These are phyloP conservation scores for Climacium dendroides DNA, from an alignment of 225 moss, liverwort and hornwort genomes.

Conservation along the genomic window DNA sequence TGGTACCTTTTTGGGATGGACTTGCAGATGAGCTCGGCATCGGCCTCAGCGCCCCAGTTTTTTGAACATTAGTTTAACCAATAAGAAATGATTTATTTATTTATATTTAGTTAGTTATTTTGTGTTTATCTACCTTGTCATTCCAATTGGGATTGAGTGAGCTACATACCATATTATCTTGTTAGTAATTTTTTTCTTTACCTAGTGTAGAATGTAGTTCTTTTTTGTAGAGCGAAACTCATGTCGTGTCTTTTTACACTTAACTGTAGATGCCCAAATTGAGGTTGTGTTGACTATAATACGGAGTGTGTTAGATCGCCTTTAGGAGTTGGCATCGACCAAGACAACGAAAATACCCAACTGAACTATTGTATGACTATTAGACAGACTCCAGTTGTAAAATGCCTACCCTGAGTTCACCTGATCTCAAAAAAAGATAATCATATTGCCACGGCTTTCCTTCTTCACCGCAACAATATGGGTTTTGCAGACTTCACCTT, in stretches of 20 bases:
- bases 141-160: neutral
- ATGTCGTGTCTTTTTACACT: neutral
- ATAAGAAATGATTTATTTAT: neutral
- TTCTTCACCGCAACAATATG: neutral
- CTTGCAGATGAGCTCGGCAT: slow-evolving; percentile 83
- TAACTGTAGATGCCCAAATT: neutral
- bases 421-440: neutral
- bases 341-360: neutral
- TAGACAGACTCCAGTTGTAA: neutral
- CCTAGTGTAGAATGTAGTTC: neutral
- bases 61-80: neutral
- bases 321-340: neutral
- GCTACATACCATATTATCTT: neutral
- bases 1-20: slow-evolving; percentile 86
- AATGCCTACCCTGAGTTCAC: neutral
- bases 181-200: neutral
- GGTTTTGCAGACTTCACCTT: neutral
- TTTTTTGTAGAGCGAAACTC: neutral
- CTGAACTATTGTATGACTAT: neutral
- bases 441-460: neutral
- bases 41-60: slow-evolving; percentile 44
- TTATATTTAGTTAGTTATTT: neutral
- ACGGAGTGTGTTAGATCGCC: neutral
- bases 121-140: neutral
- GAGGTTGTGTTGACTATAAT: neutral